Conservation (phyloP, 306 rosid species). For the Pyrus pyrifolia region DNA sequence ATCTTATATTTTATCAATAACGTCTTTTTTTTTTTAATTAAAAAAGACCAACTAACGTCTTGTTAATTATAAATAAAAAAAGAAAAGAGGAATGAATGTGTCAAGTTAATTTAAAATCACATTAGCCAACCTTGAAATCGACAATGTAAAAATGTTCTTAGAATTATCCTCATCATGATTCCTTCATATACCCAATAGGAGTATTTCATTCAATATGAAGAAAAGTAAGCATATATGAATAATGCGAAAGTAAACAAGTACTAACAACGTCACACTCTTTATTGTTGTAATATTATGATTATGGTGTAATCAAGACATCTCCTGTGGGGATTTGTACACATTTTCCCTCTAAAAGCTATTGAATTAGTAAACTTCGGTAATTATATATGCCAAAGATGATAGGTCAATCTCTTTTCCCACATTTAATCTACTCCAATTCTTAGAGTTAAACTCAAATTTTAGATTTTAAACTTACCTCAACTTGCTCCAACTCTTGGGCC, state of each 20-base stretch:
- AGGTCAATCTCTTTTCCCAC: too few relatives aligned
- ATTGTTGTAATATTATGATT: neutral
- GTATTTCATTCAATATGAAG: neutral
- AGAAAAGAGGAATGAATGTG: neutral
- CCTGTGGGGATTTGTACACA: neutral
- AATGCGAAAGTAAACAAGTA: neutral
- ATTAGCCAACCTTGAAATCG: neutral
- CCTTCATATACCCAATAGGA: neutral
- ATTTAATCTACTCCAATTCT: too few relatives aligned
- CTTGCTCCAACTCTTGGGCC: too few relatives aligned
- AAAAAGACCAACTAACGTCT: neutral
- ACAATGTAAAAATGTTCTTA: neutral
- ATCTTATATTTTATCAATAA: too few relatives aligned
- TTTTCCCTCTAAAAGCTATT: neutral
- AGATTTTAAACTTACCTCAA: too few relatives aligned
- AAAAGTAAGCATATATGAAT: neutral
- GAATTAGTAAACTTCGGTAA: neutral
- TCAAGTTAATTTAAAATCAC: neutral
- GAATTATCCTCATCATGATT: neutral
- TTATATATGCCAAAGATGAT: too few relatives aligned
- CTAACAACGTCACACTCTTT: neutral
- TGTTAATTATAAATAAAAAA: neutral
- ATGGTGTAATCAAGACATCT: neutral
- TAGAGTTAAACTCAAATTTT: too few relatives aligned
- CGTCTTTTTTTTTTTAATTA: too few relatives aligned